These are phyloP conservation scores for Leccinellum luteum DNA, from an alignment of 768 basidiomycete genomes.

Conservation along the genomic window DNA sequence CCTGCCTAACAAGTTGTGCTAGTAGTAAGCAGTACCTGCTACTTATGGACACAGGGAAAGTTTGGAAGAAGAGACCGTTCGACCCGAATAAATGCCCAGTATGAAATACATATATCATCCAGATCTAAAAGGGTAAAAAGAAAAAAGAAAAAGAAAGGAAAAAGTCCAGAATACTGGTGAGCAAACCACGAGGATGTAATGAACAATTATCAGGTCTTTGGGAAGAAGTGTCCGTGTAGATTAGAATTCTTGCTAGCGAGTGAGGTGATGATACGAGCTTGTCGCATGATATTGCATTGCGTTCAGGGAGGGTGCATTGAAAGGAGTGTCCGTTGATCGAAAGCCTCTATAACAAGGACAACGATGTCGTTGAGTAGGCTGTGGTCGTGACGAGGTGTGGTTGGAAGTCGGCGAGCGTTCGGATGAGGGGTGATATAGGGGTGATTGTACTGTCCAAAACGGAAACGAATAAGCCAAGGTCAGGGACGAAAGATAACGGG, in stretches of 20 bases:
- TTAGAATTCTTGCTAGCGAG: slow-evolving; percentile 11
- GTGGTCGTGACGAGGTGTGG: neutral
- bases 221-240: slow-evolving; percentile 1
- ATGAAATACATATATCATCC: neutral
- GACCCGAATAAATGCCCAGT: neutral
- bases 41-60: neutral
- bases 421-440: neutral
- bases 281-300: slow-evolving; percentile 1
- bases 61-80: neutral
- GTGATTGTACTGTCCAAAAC: neutral
- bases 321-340: neutral
- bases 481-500: neutral
- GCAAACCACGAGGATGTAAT: neutral
- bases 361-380: neutral
- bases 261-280: neutral
- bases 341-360: neutral
- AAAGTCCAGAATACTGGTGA: neutral
- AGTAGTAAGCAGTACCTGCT: neutral
- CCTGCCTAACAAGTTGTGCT: neutral
- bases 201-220: neutral
- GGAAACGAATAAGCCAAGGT: neutral
- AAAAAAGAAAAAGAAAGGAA: neutral
- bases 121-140: neutral
- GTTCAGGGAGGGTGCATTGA: neutral
- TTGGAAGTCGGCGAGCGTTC: slow-evolving; percentile 1